These are phyloP conservation scores for Apiospora koreana DNA, from an alignment of 2,329 filamentous ascomycete species.

Conservation along the genomic window DNA sequence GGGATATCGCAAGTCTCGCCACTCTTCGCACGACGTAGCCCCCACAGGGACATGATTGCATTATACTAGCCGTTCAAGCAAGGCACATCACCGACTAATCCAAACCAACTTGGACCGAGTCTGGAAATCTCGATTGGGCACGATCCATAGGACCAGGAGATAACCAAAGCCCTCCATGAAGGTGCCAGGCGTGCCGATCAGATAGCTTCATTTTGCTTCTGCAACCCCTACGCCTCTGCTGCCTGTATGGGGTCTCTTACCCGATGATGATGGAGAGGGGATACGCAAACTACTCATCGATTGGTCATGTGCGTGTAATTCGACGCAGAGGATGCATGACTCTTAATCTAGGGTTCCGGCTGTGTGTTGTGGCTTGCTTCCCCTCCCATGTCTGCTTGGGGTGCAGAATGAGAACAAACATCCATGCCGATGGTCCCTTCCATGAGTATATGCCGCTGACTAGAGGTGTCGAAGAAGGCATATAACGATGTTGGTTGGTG, in stretches of 20 bases:
- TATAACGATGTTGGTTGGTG: background rate
- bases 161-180: background rate
- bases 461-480: background rate
- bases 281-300: background rate
- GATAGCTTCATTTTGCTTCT: background rate
- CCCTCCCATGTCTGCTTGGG: background rate
- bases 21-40: background rate
- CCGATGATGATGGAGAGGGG: background rate
- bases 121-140: background rate
- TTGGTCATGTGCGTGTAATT: slow-evolving; percentile 5
- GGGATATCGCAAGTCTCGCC: background rate
- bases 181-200: background rate
- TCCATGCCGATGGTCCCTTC: background rate
- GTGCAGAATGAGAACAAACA: background rate
- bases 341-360: background rate
- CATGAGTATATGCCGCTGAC: background rate
- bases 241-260: background rate
- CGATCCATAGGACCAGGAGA: background rate
- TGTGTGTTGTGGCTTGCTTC: background rate
- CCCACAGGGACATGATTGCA: background rate
- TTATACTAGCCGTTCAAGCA: background rate
- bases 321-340: background rate
- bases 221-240: background rate
- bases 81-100: background rate
- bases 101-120: background rate